Evolutionary conservation across 306 rosid species (phyloP).

Genomic region (Cicer arietinum): DNA sequence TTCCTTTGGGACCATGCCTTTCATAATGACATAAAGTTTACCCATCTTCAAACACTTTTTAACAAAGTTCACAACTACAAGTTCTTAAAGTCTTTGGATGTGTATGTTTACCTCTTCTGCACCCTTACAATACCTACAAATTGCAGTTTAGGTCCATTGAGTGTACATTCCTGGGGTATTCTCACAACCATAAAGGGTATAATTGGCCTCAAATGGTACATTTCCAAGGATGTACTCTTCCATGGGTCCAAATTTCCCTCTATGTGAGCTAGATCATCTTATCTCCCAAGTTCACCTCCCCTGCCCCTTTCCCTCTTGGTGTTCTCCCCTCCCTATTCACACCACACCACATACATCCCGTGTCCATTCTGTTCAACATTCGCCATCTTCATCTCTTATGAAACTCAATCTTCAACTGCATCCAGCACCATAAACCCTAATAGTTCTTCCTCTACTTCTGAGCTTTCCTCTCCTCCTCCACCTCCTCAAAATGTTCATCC

Average conservation of each 20-base stretch:
- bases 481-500: not conserved
- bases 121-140: too few species aligned
- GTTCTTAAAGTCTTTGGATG: too few species aligned
- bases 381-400: not conserved
- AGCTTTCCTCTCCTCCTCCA: not conserved
- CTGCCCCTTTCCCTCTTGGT: not conserved
- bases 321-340: not conserved
- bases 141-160: too few species aligned
- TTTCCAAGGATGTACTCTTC: not conserved
- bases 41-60: too few species aligned
- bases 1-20: too few species aligned
- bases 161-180: too few species aligned
- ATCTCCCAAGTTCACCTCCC: not conserved
- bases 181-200: too few species aligned
- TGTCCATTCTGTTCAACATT: not conserved
- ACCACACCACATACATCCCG: not conserved
- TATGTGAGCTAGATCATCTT: not conserved
- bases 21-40: too few species aligned
- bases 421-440: not conserved
- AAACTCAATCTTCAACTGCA: not conserved
- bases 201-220: too few species aligned
- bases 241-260: not conserved
- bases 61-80: too few species aligned
- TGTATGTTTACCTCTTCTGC: too few species aligned
- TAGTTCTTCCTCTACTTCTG: not conserved